Evolutionary conservation across 2,329 filamentous ascomycete genomes (phyloP).

Genomic region (Aspergillus sp.): DNA sequence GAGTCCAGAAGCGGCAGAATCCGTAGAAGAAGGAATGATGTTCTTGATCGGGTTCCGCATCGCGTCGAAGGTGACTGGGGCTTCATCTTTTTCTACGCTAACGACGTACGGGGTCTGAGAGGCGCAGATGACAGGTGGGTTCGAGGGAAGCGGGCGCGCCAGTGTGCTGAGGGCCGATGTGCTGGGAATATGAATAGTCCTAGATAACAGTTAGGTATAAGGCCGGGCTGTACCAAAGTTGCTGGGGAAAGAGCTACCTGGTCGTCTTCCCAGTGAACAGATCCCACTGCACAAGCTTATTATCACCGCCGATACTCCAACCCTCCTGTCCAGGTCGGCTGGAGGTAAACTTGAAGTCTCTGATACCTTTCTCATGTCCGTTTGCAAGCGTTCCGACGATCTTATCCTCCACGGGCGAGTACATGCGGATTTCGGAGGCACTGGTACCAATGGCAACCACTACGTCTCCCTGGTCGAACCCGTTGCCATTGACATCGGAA

Average conservation of each 20-base stretch:
- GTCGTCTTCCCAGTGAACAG: conserved; percentile 45
- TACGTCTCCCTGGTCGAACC: conserved; percentile 42
- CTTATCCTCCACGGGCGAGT: conserved; percentile 51
- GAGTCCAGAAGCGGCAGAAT: conserved; percentile 35
- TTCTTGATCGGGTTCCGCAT: conserved; percentile 53
- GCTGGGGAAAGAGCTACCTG: conserved; percentile 37
- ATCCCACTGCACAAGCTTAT: conserved; percentile 56
- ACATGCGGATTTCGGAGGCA: conserved; percentile 52
- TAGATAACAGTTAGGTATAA: conserved; percentile 26
- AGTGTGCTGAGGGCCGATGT: conserved; percentile 42
- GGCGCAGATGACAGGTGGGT: conserved; percentile 51
- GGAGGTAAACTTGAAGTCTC: conserved; percentile 54
- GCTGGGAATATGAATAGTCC: conserved; percentile 47
- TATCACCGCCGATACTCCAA: conserved; percentile 58
- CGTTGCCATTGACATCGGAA: conserved; percentile 44
- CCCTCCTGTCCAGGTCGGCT: conserved; percentile 42
- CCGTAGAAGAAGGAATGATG: conserved; percentile 45
- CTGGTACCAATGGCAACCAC: conserved; percentile 54
- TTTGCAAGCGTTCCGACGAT: conserved; percentile 47
- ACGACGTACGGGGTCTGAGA: conserved; percentile 53
- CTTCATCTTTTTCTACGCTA: conserved; percentile 42
- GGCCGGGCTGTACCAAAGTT: background rate
- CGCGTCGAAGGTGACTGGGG: conserved; percentile 48
- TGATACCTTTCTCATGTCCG: conserved; percentile 51
- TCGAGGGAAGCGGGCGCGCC: conserved; percentile 43